Conservation (phyloP, 2,329 filamentous ascomycete genomes). For the Aspergillus transmontanensis region DNA sequence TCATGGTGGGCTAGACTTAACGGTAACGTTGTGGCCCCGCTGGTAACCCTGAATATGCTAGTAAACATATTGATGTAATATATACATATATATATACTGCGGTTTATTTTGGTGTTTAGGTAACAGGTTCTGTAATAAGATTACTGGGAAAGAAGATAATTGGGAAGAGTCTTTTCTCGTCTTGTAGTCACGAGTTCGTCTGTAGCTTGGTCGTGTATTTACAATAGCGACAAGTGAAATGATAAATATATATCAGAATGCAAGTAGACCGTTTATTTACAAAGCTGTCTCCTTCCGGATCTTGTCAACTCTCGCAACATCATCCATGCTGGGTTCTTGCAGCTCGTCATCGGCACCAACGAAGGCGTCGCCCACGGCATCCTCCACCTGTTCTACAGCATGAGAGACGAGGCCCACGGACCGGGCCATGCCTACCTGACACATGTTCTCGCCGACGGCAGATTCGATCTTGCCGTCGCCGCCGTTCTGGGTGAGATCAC, state of each 20-base stretch:
- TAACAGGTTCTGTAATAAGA: background rate
- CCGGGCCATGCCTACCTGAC: conserved; percentile 36
- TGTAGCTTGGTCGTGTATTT: background rate
- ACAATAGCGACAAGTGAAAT: background rate
- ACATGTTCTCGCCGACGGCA: conserved; percentile 38
- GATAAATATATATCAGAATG: background rate
- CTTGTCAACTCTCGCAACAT: conserved; percentile 29
- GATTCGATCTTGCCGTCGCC: conserved; percentile 40
- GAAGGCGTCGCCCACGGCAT: conserved; percentile 32
- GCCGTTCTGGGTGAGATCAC: conserved; percentile 35
- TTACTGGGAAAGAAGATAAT: background rate
- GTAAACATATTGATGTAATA: background rate
- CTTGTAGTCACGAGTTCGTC: background rate
- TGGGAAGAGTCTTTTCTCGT: background rate
- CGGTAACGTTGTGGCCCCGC: no score
- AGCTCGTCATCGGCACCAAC: conserved; percentile 30
- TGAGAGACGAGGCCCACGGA: conserved; percentile 38
- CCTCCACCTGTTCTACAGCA: conserved; percentile 39
- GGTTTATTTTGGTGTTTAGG: no score
- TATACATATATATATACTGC: no score
- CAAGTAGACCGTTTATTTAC: background rate
- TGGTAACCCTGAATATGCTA: background rate
- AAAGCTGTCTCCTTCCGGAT: conserved; percentile 30
- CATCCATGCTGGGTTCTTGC: conserved; percentile 30
- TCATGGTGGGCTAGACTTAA: no score